Evolutionary conservation across 768 basidiomycete genomes (phyloP), one percentile per base, ranked within the genome.

Genomic region (Leucosporidium yakuticum): DNA sequence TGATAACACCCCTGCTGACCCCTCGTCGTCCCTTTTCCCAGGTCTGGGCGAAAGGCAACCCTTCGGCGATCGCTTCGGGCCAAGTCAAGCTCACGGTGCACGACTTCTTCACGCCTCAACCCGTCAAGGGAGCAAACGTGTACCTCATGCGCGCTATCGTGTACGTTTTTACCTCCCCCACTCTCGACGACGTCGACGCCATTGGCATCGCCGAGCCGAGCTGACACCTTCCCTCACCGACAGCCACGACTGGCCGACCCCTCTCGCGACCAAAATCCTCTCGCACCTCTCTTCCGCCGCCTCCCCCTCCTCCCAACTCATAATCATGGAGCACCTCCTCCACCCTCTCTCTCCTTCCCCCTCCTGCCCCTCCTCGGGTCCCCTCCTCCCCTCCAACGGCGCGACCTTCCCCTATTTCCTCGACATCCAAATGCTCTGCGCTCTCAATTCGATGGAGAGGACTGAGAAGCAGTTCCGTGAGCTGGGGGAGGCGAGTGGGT

Each of bases 231-330:
- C 27, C 54, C 15, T 12, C 27, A 55, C 12, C 27, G 0, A 27
- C 34, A 67, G 60, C 25, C 89, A 91, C 73, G 89, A 91, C 74
- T 90, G 89, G 88, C 86, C 88, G 1, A 86, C 89, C 69, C 80
- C 79, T 1, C 82, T 79, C 70, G 84, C 84, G 25, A 71, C 68
- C 27, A 79, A 79, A 47, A 83, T 85, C 53, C 76, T 85, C 54
- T 76, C 80, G 29, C 82, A 81, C 39, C 79, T 85, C 7, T 79
- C 83, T 17, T 78, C 78, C 4, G 82, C 80, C 8, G 82, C 82
- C 0, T 63, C 57, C 0, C 73, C 79, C 0, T 77, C 80, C 4
- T 89, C 88, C 31, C 83, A 80, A 65, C 80, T 90, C 4, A 79
- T 91, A 39, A 82, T 91, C 53, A 87, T 85, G 0, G 89, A 91